Base-by-base conservation (phyloP, 805 yeast genomes). In the Myxozyma lipomycoides region DNA sequence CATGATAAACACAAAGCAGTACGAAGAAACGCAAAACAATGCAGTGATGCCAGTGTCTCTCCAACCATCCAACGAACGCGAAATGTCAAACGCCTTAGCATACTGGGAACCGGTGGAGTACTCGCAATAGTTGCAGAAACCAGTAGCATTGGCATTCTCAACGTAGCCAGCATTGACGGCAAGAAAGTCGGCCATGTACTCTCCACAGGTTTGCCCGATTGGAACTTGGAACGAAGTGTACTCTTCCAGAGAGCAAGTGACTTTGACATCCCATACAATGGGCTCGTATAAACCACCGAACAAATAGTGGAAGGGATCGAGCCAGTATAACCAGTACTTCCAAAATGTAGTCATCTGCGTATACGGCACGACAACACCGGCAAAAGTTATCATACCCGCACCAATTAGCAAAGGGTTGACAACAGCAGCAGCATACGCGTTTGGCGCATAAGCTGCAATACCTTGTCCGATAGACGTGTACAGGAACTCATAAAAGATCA, bases 271-370 rank as follows among this genome's bases (percentile, higher is more conserved):
- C 57, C 82, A 82, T 59, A 75, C 69, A 46, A 75, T 72, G 26
- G 64, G 68, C 23, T 70, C 72, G 40, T 81, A 70, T 54, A 83
- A 71, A 46, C 78, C 73, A 56, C 78, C 80, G 51, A 86, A 71
- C 65, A 83, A 78, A 63, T 86, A 86, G 1, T 91, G 84, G 67
- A 77, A 76, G 4, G 75, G 95, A 23, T 86, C 82, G 19, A 73
- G 74, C 59, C 84, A 77, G 77, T 84, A 82, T 89, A 86, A 84
- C n/a, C n/a, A n/a, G 65, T 84, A 86, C 42, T 78, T 80, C 95
- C 95, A 86, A 72, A 86, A 86, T 1, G 86, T 81, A 10, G 95
- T 93, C 82, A 85, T 76, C 46, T 73, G 68, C 2, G 54, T 37
- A 4, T 69, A 69, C 17, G 81, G 78, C 62, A 82, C 86, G 52